These are phyloP conservation scores for Batrachochytrium dendrobatidis DNA, from an alignment of 371 early-diverging fungal species.

Conservation along the genomic window DNA sequence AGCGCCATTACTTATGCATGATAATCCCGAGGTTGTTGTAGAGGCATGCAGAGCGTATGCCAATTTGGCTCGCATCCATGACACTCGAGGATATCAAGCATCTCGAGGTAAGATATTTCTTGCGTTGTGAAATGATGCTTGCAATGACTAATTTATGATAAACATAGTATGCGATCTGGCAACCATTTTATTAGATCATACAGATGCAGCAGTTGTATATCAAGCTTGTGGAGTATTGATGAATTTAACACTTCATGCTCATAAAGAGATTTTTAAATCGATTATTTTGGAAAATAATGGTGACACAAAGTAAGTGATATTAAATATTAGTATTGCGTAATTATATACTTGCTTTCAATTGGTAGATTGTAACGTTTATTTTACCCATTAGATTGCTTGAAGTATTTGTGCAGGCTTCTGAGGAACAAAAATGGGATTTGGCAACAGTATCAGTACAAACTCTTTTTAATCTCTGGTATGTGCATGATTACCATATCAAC, in stretches of 20 bases:
- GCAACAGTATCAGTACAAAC: constrained; percentile 1
- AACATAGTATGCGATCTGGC: neutral
- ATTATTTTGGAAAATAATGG: neutral
- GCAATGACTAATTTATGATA: too few relatives aligned
- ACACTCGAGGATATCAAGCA: neutral
- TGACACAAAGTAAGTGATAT: neutral
- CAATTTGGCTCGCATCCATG: neutral
- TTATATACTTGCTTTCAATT: neutral
- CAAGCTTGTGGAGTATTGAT: neutral
- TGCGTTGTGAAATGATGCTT: neutral
- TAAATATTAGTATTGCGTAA: neutral
- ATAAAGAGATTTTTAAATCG: neutral
- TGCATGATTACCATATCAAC: too few relatives aligned
- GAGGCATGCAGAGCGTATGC: neutral
- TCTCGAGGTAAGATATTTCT: neutral
- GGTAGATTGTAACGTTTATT: neutral
- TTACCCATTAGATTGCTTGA: neutral
- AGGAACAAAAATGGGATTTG: neutral
- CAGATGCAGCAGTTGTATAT: neutral
- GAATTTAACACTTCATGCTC: neutral
- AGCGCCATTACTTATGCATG: neutral
- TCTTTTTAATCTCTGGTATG: neutral
- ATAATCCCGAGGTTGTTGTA: constrained; percentile 1
- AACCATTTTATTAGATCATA: neutral
- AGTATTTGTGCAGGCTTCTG: neutral